phyloP scores from a whole-genome alignment of 495 filamentous ascomycete species.

The Aspergillus saccharolyticus region DNA sequence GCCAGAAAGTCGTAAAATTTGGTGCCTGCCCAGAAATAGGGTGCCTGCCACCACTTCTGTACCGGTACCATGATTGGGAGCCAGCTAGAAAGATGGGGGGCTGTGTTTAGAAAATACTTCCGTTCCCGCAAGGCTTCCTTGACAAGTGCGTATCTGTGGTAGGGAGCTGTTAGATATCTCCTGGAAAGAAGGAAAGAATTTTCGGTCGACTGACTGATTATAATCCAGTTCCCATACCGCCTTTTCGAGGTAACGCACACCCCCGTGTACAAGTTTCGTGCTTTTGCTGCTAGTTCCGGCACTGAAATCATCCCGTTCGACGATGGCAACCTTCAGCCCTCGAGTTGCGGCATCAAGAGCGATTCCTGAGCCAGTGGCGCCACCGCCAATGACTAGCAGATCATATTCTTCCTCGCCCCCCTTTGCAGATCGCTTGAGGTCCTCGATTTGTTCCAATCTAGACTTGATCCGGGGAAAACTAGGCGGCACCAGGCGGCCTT shows the following conservation, averaged over 20 bases:
- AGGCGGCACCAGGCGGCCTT: conserved; percentile 73
- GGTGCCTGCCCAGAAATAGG: conserved; percentile 95
- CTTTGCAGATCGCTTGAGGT: conserved; percentile 34
- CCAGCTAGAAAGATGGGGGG: conserved; percentile 91
- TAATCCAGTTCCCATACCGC: conserved; percentile 96
- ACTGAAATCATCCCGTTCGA: conserved; percentile 95
- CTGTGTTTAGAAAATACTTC: conserved; percentile 92
- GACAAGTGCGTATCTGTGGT: conserved; percentile 70
- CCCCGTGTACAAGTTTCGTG: conserved; percentile 95
- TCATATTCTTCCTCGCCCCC: conserved; percentile 58
- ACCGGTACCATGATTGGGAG: conserved; percentile 97
- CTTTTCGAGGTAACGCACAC: conserved; percentile 94
- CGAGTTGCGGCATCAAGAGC: conserved; percentile 90
- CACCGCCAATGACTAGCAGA: conserved; percentile 84
- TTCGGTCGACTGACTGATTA: conserved; percentile 57
- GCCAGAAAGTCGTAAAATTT: conserved; percentile 94
- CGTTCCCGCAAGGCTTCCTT: conserved; percentile 93
- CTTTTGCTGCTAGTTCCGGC: conserved; percentile 93
- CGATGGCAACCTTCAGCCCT: conserved; percentile 85
- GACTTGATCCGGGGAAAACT: conserved; percentile 75
- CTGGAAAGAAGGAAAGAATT: neutral
- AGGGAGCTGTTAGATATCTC: conserved; percentile 1
- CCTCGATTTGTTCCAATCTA: conserved; percentile 53
- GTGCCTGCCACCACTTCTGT: conserved; percentile 94
- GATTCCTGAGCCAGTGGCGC: conserved; percentile 88